These are phyloP conservation scores for Leccinum incarnatum DNA, from an alignment of 768 basidiomycete genomes.

Conservation along the genomic window DNA sequence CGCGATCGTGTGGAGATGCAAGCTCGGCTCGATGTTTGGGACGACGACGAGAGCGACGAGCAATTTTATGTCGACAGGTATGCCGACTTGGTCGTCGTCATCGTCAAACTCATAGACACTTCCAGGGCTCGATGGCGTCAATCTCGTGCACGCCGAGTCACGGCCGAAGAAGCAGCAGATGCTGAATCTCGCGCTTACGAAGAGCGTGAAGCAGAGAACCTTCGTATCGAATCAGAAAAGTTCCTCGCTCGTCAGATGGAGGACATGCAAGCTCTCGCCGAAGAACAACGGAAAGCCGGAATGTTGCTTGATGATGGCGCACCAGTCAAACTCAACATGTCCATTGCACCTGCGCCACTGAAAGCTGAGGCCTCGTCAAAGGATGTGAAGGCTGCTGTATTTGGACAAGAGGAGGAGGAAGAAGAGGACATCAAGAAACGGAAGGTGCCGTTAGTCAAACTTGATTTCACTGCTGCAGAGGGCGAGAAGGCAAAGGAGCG, in stretches of 20 bases:
- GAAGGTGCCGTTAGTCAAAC: conserved; percentile 82
- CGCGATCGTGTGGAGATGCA: conserved; percentile 79
- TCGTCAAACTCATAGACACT: neutral
- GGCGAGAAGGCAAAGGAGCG: conserved; percentile 77
- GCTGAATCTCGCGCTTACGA: conserved; percentile 79
- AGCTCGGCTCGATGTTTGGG: conserved; percentile 81
- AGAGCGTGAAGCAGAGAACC: conserved; percentile 81
- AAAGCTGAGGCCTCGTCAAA: conserved; percentile 45
- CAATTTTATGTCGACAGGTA: conserved; percentile 90
- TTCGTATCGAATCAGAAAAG: conserved; percentile 87
- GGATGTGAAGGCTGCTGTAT: conserved; percentile 59
- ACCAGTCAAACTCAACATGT: conserved; percentile 83
- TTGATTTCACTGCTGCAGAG: conserved; percentile 86
- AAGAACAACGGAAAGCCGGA: conserved; percentile 88
- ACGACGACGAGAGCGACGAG: conserved; percentile 92
- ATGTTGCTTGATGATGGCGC: conserved; percentile 89
- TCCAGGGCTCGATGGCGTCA: conserved; percentile 82
- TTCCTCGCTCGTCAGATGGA: conserved; percentile 95
- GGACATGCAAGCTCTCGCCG: conserved; percentile 89
- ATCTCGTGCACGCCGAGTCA: conserved; percentile 64
- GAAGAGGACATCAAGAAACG: conserved; percentile 77
- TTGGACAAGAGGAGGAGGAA: conserved; percentile 83
- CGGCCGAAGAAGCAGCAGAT: conserved; percentile 81
- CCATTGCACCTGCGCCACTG: conserved; percentile 49
- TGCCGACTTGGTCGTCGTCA: conserved; percentile 20